Percentiles rank a stretch among this genome's conserved stretches.
phyloP scores from a whole-genome alignment of 1,284 basidiomycete species.

The Ustilago nuda region DNA sequence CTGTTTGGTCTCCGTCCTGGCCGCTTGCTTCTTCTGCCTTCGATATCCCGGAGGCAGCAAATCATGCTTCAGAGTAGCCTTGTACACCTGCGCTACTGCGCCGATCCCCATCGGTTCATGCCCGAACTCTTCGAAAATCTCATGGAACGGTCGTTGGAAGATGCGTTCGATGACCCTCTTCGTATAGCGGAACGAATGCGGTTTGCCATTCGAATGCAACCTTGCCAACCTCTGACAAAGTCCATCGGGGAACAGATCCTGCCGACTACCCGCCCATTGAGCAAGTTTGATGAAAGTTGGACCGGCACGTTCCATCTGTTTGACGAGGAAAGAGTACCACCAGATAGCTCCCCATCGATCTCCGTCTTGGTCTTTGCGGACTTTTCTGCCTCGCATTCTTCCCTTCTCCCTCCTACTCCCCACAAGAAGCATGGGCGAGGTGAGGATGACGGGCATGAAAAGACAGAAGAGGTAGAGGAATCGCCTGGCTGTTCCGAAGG shows the following conservation, averaged over 20 bases:
- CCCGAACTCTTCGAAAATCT: constrained; percentile 93
- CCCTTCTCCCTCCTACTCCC: constrained; percentile 70
- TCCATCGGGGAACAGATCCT: constrained; percentile 92
- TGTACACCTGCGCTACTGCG: constrained; percentile 95
- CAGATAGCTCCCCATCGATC: constrained; percentile 72
- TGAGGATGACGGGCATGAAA: constrained; percentile 88
- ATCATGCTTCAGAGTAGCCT: constrained; percentile 83
- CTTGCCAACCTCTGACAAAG: constrained; percentile 87
- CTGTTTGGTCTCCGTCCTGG: constrained; percentile 22
- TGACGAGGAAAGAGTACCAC: constrained; percentile 93
- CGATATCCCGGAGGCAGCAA: constrained; percentile 77
- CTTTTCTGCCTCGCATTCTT: constrained; percentile 40
- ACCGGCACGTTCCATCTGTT: constrained; percentile 91
- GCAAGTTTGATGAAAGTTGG: constrained; percentile 99
- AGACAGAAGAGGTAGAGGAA: constrained; percentile 86
- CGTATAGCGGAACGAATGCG: constrained; percentile 86
- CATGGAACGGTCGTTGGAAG: constrained; percentile 78
- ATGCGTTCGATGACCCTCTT: constrained; percentile 84
- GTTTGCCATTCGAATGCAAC: constrained; percentile 87
- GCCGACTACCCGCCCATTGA: constrained; percentile 97
- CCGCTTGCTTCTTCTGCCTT: constrained; percentile 37
- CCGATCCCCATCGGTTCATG: constrained; percentile 92
- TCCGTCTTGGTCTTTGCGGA: constrained; percentile 49
- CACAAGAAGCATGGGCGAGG: constrained; percentile 85
- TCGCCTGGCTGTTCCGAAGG: constrained; percentile 82